Conservation (phyloP, 2,329 filamentous ascomycete species). For the Fusarium anguioides region DNA sequence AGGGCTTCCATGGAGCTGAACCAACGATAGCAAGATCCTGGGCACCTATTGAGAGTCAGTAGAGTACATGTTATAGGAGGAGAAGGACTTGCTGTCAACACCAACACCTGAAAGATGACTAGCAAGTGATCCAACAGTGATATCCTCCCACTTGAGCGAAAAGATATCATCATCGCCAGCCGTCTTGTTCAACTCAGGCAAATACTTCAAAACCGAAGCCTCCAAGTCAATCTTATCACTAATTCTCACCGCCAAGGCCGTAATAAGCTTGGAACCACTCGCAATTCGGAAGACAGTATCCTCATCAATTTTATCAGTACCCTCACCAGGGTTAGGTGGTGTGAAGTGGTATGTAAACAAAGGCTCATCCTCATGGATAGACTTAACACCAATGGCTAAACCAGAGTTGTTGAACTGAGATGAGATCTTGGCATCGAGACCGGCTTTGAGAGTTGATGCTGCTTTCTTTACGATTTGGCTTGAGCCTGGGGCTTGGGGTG, state of each 20-base stretch:
- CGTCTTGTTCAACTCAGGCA: slow-evolving; percentile 52
- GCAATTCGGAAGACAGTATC: slow-evolving; percentile 52
- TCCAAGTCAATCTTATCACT: slow-evolving; percentile 50
- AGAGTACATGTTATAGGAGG: accelerated
- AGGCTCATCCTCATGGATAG: slow-evolving; percentile 53
- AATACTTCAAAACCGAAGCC: slow-evolving; percentile 58
- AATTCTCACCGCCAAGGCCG: slow-evolving; percentile 48
- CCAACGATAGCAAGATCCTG: slow-evolving; percentile 49
- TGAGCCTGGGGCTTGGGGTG: slow-evolving; percentile 50
- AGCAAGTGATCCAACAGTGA: slow-evolving; percentile 59
- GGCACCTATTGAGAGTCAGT: slow-evolving; percentile 43
- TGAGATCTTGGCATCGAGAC: slow-evolving; percentile 44
- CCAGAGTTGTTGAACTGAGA: slow-evolving; percentile 48
- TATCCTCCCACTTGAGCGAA: slow-evolving; percentile 57
- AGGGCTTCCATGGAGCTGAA: slow-evolving; percentile 41
- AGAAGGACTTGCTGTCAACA: slow-evolving; percentile 47
- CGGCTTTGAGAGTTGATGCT: slow-evolving; percentile 32
- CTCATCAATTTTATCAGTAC: slow-evolving; percentile 42
- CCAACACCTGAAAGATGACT: slow-evolving; percentile 59
- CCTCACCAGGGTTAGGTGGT: slow-evolving; percentile 45
- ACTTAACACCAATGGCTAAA: slow-evolving; percentile 55
- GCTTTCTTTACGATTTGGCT: slow-evolving; percentile 47
- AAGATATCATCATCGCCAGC: slow-evolving; percentile 46
- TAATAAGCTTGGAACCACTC: slow-evolving; percentile 51
- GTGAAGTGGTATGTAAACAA: slow-evolving; percentile 57